phyloP scores from a whole-genome alignment of 768 basidiomycete genomes.

The Lactifluus piperatus region DNA sequence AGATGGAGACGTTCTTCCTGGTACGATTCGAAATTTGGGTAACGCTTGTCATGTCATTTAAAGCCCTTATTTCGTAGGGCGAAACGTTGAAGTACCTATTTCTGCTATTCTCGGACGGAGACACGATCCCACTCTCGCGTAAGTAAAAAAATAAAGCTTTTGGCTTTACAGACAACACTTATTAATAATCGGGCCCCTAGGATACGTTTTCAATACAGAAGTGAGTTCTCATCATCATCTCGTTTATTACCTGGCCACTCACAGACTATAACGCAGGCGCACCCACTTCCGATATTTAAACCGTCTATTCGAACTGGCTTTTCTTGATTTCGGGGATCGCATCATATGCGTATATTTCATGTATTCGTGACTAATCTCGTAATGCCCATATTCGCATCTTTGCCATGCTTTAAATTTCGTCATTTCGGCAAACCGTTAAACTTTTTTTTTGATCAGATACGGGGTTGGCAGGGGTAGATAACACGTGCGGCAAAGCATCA shows the following conservation, averaged over 20 bases:
- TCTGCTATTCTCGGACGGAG: slow-evolving; percentile 70
- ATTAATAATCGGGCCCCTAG: slow-evolving; percentile 33
- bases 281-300: slow-evolving; percentile 63
- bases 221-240: slow-evolving; percentile 29
- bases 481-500: too few relatives aligned
- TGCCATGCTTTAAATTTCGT: neutral
- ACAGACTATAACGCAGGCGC: slow-evolving; percentile 35
- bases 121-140: slow-evolving; percentile 67
- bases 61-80: slow-evolving; percentile 42
- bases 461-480: too few relatives aligned
- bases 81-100: slow-evolving; percentile 91
- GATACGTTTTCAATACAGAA: slow-evolving; percentile 92
- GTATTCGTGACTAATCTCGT: slow-evolving; percentile 2
- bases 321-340: slow-evolving; percentile 26
- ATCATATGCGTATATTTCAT: slow-evolving; percentile 3
- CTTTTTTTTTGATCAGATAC: too few relatives aligned
- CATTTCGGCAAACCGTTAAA: neutral
- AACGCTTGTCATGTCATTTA: neutral
- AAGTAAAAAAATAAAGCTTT: slow-evolving; percentile 24
- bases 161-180: slow-evolving; percentile 7
- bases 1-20: slow-evolving; percentile 95
- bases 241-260: neutral
- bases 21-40: slow-evolving; percentile 32
- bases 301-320: slow-evolving; percentile 42
- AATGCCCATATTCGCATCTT: neutral